Percentiles rank a stretch among this genome's conserved stretches.
These are phyloP conservation scores for Antrodiella citrinella DNA, from an alignment of 768 basidiomycete species.

Conservation along the genomic window DNA sequence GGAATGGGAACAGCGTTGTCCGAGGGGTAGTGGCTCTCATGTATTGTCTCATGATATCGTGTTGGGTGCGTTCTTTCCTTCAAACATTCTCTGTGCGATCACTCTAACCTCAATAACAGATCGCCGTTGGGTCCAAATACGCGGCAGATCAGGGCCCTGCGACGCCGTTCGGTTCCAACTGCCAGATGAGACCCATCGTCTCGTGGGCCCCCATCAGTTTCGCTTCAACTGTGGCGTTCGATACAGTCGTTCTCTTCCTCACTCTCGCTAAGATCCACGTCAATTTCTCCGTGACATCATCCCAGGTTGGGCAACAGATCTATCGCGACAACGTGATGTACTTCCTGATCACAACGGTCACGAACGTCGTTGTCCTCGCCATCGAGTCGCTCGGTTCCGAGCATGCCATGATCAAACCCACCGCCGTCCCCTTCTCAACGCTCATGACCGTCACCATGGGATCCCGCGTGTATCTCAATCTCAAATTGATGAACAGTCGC, in stretches of 20 bases:
- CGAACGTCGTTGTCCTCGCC: constrained; percentile 10
- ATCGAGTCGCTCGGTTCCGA: constrained; percentile 8
- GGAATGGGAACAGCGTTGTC: constrained; percentile 23
- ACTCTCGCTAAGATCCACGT: constrained; percentile 14
- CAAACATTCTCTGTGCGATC: not conserved
- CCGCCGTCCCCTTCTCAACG: constrained; percentile 10
- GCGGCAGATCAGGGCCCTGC: constrained; percentile 18
- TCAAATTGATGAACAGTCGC: not conserved
- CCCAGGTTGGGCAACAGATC: constrained; percentile 2
- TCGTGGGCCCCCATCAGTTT: constrained; percentile 28
- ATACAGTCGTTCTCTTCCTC: constrained; percentile 21
- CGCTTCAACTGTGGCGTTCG: constrained; percentile 25
- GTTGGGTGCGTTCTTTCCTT: not conserved
- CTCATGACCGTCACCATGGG: constrained; percentile 25
- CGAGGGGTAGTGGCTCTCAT: constrained; percentile 15
- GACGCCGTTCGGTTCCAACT: constrained; percentile 27
- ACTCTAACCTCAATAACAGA: too few species aligned
- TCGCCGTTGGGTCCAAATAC: constrained; percentile 25
- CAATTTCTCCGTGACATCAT: not conserved
- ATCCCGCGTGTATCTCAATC: constrained; percentile 10
- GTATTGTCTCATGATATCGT: not conserved
- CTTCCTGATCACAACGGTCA: constrained; percentile 8
- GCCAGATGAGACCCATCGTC: constrained; percentile 24
- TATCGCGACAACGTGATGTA: constrained; percentile 9
- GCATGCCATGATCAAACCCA: constrained; percentile 10